phyloP scores from a whole-genome alignment of 2,329 filamentous ascomycete species.

The Simplicillium sp. region DNA sequence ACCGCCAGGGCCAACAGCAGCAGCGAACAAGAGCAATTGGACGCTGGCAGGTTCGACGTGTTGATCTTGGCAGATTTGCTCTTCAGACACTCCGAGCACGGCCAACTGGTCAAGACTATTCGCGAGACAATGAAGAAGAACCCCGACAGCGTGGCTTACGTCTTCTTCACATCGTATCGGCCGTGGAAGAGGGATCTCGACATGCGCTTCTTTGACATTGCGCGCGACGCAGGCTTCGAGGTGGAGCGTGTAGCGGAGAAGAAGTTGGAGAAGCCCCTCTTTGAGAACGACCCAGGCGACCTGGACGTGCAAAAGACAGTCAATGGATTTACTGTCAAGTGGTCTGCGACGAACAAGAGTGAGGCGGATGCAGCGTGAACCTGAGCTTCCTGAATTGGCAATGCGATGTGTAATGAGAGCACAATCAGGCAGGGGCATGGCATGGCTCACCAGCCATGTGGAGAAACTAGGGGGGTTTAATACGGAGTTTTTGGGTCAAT shows the following conservation, averaged over 20 bases:
- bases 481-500: not conserved
- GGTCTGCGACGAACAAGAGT: slow-evolving; percentile 35
- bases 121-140: slow-evolving; percentile 51
- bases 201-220: slow-evolving; percentile 75
- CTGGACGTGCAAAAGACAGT: slow-evolving; percentile 73
- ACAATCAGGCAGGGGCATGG: too few species aligned
- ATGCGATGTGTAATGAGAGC: too few species aligned
- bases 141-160: slow-evolving; percentile 55
- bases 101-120: slow-evolving; percentile 65
- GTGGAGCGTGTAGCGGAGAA: slow-evolving; percentile 77
- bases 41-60: slow-evolving; percentile 54
- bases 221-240: slow-evolving; percentile 57
- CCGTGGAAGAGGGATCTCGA: slow-evolving; percentile 85
- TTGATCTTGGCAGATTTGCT: slow-evolving; percentile 81
- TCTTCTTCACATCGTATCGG: slow-evolving; percentile 91
- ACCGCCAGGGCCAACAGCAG: not conserved
- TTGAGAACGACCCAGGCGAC: slow-evolving; percentile 81
- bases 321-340: slow-evolving; percentile 65
- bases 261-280: slow-evolving; percentile 77
- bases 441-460: too few species aligned
- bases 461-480: not conserved
- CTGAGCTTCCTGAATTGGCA: too few species aligned
- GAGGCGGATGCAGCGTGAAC: too few species aligned
- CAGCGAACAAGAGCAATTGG: not conserved
- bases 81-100: slow-evolving; percentile 85